phyloP scores from a whole-genome alignment of 306 rosid species.

The Corylus avellana region DNA sequence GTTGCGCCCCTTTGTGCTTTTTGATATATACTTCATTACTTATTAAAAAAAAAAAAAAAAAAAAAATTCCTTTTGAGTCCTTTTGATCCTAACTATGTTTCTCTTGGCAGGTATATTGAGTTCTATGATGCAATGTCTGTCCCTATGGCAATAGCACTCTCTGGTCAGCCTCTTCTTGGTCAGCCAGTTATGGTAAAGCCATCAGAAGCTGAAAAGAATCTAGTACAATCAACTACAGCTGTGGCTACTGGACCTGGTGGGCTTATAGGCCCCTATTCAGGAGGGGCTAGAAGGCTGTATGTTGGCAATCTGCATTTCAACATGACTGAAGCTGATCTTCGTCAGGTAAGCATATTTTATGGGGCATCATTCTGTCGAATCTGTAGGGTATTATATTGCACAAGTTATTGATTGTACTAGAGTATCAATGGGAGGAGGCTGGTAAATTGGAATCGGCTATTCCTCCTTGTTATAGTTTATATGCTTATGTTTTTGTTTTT shows the following conservation, averaged over 20 bases:
- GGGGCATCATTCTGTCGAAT: conserved; percentile 13
- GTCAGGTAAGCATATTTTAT: conserved; percentile 51
- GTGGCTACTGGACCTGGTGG: conserved; percentile 59
- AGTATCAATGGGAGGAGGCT: conserved; percentile 17
- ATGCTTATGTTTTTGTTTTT: conserved; percentile 4
- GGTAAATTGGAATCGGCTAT: conserved; percentile 6
- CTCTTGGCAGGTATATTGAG: conserved; percentile 76
- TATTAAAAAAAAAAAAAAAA: no score
- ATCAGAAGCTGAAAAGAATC: conserved; percentile 98
- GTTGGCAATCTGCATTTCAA: conserved; percentile 89
- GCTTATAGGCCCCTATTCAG: conserved; percentile 81
- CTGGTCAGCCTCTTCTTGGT: conserved; percentile 87
- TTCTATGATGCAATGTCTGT: conserved; percentile 96
- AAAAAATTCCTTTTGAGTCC: not conserved
- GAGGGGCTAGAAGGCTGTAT: conserved; percentile 92
- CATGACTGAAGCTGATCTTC: conserved; percentile 89
- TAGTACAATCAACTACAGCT: conserved; percentile 77
- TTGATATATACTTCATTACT: no score
- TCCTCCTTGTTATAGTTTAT: conserved; percentile 1
- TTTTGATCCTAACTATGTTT: conserved; percentile 11
- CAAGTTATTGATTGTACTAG: conserved; percentile 20
- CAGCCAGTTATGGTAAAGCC: conserved; percentile 99
- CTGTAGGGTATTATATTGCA: conserved; percentile 18
- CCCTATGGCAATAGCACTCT: conserved; percentile 98
- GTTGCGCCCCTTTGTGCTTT: no score